Base-by-base conservation (phyloP, 768 basidiomycete genomes). In the Serendipita sp. region DNA sequence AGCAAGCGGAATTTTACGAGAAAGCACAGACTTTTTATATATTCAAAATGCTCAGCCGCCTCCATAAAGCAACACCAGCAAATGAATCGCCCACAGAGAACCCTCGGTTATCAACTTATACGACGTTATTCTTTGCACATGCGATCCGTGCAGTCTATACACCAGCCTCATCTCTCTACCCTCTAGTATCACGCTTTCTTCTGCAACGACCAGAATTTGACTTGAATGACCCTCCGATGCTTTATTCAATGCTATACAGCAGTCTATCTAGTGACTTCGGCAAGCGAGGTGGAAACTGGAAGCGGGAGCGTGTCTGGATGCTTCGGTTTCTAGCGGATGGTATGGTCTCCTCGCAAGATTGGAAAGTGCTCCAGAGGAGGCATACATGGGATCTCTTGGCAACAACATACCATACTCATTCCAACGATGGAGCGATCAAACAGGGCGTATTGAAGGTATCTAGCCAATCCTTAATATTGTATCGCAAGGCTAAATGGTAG, bases 331-430 rank as follows among this genome's bases (percentile, higher is more conserved):
- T 96, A 45, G 78, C 86, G 0, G 91, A 95, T 66, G 90, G 89
- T 0, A 85, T 91, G 81, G 78, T 78, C 67, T 80, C 83, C 56
- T 77, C 79, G 0, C 80, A 83, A 46, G 93, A 97, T 70, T 96
- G 93, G 92, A 79, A 78, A 37, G 80, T 92, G 2, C 72, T 94
- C 64, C 84, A 84, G 69, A 78, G 90, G 51, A 76, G 93, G 32
- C 89, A 92, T 70, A 91, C 89, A 0, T 95, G 91, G 88, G 90
- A 92, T 67, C 76, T 95, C 34, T 74, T 95, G 1, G 86, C 91
- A 1, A 90, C 88, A 66, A 71, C 93, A 60, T 92, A 86, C 74
- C 86, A 90, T 68, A 83, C 84, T 66, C 82, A 82, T 0, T 72
- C 76, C 48, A 73, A 75, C 2, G 88, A 92, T 65, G 66, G 70